Base-by-base conservation (phyloP, 2,329 filamentous ascomycete genomes). In the Westerdykella aurantiaca region DNA sequence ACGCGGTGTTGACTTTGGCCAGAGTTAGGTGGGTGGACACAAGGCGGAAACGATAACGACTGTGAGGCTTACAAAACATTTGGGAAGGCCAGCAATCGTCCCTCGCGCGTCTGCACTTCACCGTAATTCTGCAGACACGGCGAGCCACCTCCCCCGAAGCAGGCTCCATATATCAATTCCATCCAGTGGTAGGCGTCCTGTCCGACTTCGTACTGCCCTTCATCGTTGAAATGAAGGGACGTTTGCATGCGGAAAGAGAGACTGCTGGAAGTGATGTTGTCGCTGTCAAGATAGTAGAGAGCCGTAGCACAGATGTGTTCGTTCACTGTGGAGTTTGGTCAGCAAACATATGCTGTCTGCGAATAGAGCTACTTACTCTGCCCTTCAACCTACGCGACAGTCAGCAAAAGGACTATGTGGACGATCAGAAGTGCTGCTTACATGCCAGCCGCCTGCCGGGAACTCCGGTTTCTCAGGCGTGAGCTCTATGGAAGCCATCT, bases 281-380 rank as follows among this genome's bases (percentile, higher is more conserved):
- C 72, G 34, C 56, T 63, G 45, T 81, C 76, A 52, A 78, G 80
- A 58, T 81, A 80, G 60, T 80, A 81, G 22, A 84, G 66, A 0
- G 80, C 77, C 0, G 78, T 79, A 0, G 80, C 79, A 49, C 73
- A 74, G 34, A 85, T 82, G 49, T 76, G 78, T 60, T 85, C 81
- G 51, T 85, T 83, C 59, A 64, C 45, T 22, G 31, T 14, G 31
- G 9, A n/a, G 3, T 21, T 6, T 13, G 3, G 31, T 33, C 14
- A 33, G 31, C 12, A 33, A 33, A 43, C 6, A 64, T 22, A 3
- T 14, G 14, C 12, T 33, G 12, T 33, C 31, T 13, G 14, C 31
- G 31, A 33, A 3, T 33, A 6, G 14, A 33, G 12, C 5, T 14
- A 33, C 31, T 33, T 33, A 33, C 31, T 53, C 22, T 54, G 50